Conservation (phyloP, 805 yeast genomes). For the Kluyveromyces aestuarii region DNA sequence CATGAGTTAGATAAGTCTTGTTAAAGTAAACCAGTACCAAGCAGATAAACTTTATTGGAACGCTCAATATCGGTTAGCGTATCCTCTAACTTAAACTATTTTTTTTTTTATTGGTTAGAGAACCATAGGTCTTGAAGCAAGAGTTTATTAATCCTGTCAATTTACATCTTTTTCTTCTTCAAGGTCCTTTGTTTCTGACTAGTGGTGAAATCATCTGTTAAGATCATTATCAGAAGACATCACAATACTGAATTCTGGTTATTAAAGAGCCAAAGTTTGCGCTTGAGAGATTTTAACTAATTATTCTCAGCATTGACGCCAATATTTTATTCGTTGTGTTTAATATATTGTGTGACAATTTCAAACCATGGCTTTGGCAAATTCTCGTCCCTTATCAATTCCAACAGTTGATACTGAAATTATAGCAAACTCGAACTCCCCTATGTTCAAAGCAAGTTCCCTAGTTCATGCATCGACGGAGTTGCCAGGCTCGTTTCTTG, state of each 20-base stretch:
- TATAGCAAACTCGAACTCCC: conserved; percentile 25
- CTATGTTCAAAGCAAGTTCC: conserved; percentile 24
- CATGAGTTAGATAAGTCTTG: not conserved
- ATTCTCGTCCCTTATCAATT: conserved; percentile 53
- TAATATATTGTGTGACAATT: not conserved
- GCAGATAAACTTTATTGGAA: not conserved
- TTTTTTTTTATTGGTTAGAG: not conserved
- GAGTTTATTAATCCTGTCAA: not conserved
- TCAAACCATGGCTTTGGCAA: conserved; percentile 50
- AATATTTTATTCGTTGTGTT: not conserved
- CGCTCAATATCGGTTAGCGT: not conserved
- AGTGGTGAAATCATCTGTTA: not conserved
- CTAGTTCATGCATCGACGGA: conserved; percentile 7
- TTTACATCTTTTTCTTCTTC: not conserved
- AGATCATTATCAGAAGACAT: not conserved
- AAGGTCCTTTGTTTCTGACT: not conserved
- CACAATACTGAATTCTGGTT: not conserved
- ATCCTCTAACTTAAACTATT: not conserved
- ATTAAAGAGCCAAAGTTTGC: not conserved
- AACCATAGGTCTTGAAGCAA: not conserved
- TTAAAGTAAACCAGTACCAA: not conserved
- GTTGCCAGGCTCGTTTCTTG: conserved; percentile 6
- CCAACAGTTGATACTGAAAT: conserved; percentile 33
- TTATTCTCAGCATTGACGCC: not conserved
- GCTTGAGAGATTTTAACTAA: conserved; percentile 6